Evolutionary conservation across 1,139 yeast species (phyloP).

Genomic region (Geotrichum carabidarum): DNA sequence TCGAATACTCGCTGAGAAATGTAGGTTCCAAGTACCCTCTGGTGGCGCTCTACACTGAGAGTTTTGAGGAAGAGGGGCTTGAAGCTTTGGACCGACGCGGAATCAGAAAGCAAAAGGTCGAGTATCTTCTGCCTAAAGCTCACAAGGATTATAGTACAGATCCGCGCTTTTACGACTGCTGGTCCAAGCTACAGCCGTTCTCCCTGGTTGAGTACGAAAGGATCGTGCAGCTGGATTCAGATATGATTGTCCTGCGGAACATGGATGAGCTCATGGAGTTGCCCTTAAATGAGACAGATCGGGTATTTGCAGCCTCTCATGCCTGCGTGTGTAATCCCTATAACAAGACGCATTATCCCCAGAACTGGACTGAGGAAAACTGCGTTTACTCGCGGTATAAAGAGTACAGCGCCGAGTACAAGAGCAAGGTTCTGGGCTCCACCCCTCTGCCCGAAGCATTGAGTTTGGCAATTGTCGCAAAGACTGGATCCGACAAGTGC

Average conservation of each 20-base stretch:
- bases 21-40: constrained; percentile 45
- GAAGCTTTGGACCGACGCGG: constrained; percentile 38
- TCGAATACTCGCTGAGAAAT: constrained; percentile 44
- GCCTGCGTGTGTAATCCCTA: constrained; percentile 58
- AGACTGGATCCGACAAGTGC: not conserved
- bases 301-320: constrained; percentile 51
- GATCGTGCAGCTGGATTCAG: constrained; percentile 51
- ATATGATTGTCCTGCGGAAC: constrained; percentile 50
- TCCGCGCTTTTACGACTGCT: constrained; percentile 51
- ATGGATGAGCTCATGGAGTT: constrained; percentile 52
- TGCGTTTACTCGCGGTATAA: constrained; percentile 46
- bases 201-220: constrained; percentile 45
- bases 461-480: not conserved
- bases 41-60: constrained; percentile 48
- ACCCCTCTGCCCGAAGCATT: not conserved
- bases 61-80: constrained; percentile 42
- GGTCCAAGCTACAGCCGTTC: constrained; percentile 55
- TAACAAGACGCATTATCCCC: constrained; percentile 48
- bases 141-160: constrained; percentile 45
- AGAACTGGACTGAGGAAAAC: constrained; percentile 46
- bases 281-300: constrained; percentile 32
- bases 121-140: constrained; percentile 42
- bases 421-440: not conserved
- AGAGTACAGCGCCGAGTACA: constrained; percentile 20
- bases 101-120: constrained; percentile 42